A percentile compares a stretch with the other conserved stretches of the same genome.
Conservation (phyloP, 2,329 filamentous ascomycete species). For the Mariannaea sp. region DNA sequence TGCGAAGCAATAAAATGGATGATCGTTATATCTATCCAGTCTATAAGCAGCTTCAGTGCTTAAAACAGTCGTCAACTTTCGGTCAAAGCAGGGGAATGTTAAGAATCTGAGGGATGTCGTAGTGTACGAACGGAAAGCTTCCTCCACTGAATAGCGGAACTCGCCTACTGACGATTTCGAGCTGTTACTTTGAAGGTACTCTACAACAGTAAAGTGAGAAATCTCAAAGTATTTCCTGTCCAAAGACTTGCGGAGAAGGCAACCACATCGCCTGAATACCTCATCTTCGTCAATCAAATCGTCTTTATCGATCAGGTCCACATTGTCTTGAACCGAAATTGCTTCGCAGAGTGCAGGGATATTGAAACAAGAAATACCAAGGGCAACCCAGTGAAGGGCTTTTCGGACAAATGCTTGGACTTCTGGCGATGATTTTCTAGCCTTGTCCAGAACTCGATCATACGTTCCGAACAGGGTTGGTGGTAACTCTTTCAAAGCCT, state of each 20-base stretch:
- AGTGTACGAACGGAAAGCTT: background rate
- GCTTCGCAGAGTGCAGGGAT: conserved; percentile 15
- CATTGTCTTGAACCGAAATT: conserved; percentile 3
- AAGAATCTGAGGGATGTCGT: background rate
- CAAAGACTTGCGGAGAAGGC: conserved; percentile 9
- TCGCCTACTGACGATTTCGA: background rate
- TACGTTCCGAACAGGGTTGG: conserved; percentile 12
- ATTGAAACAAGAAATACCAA: background rate
- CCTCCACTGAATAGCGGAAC: background rate
- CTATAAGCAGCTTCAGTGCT: background rate
- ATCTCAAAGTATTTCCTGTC: conserved; percentile 14
- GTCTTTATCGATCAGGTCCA: background rate
- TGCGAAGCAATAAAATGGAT: background rate
- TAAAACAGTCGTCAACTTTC: background rate
- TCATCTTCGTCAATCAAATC: conserved; percentile 2
- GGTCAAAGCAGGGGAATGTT: conserved; percentile 3
- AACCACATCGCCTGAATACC: conserved; percentile 6
- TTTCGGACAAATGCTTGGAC: background rate
- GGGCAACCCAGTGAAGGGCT: conserved; percentile 8
- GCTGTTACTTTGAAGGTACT: conserved; percentile 6
- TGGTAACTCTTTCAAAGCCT: conserved; percentile 6
- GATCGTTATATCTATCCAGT: background rate
- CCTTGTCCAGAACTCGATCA: conserved; percentile 4
- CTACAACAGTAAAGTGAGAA: conserved; percentile 20
- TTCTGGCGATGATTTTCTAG: background rate